phyloP scores from a whole-genome alignment of 1,139 yeast genomes.

The Magnusiomyces fungicola region DNA sequence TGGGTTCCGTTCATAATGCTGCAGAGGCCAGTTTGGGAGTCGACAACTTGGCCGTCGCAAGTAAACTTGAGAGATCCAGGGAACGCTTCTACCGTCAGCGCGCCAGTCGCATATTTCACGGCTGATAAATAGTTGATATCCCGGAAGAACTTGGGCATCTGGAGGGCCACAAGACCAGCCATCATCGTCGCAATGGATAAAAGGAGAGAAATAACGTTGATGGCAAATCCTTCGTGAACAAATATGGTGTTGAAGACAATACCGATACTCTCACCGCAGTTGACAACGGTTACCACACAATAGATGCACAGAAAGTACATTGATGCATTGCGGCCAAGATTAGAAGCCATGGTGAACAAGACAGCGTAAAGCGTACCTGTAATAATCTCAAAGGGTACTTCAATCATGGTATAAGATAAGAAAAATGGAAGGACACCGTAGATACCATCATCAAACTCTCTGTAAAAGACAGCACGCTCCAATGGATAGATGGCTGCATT shows the following conservation, averaged over 20 bases:
- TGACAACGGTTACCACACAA: conserved; percentile 47
- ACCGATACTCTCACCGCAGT: conserved; percentile 80
- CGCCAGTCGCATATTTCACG: conserved; percentile 58
- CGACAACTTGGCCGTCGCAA: conserved; percentile 35
- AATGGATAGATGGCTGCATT: conserved; percentile 68
- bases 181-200: conserved; percentile 65
- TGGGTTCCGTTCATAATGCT: conserved; percentile 42
- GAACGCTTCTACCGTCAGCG: conserved; percentile 44
- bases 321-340: conserved; percentile 60
- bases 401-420: conserved; percentile 55
- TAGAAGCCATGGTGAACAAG: conserved; percentile 61
- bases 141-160: conserved; percentile 60
- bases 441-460: conserved; percentile 68
- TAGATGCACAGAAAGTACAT: conserved; percentile 63
- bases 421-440: conserved; percentile 65
- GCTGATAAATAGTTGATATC: conserved; percentile 73
- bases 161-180: conserved; percentile 81
- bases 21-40: conserved; percentile 35
- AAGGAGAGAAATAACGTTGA: conserved; percentile 57
- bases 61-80: conserved; percentile 34
- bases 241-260: conserved; percentile 69
- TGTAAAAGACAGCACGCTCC: conserved; percentile 69
- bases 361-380: conserved; percentile 53
- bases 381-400: conserved; percentile 64
- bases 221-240: conserved; percentile 70